Evolutionary conservation across 331 rosid species (phyloP).

Genomic region (Telfairia occidentalis): DNA sequence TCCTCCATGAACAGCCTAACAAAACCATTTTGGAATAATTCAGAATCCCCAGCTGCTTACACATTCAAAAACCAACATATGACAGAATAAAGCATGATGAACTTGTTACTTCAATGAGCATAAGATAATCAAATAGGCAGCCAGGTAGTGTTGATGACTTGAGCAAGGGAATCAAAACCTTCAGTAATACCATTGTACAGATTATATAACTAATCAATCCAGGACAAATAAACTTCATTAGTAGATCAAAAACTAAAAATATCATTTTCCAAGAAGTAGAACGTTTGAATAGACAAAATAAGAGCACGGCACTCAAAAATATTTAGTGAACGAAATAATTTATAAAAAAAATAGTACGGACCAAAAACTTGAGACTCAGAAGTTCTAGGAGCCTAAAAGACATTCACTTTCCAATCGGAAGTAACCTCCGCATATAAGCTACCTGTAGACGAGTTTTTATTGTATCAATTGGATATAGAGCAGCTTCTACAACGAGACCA

Average conservation of each 20-base stretch:
- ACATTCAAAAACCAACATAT: not conserved
- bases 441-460: conserved; percentile 91
- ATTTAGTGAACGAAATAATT: not conserved
- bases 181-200: not conserved
- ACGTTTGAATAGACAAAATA: not conserved
- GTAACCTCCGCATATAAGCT: conserved; percentile 24
- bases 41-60: not conserved
- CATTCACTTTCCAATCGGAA: not conserved
- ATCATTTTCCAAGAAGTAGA: not conserved
- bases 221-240: not conserved
- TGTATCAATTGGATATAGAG: conserved; percentile 84
- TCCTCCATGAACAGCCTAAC: conserved; percentile 79
- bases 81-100: not conserved
- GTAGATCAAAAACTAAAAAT: not conserved
- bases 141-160: not conserved
- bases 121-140: not conserved
- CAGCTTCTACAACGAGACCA: conserved; percentile 82
- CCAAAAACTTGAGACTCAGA: not conserved
- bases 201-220: not conserved
- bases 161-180: not conserved
- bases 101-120: not conserved
- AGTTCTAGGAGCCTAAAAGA: not conserved
- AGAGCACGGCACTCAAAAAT: not conserved
- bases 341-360: not conserved
- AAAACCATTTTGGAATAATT: not conserved